Conservation (phyloP, 768 basidiomycete species). For the Boletus speciosus region DNA sequence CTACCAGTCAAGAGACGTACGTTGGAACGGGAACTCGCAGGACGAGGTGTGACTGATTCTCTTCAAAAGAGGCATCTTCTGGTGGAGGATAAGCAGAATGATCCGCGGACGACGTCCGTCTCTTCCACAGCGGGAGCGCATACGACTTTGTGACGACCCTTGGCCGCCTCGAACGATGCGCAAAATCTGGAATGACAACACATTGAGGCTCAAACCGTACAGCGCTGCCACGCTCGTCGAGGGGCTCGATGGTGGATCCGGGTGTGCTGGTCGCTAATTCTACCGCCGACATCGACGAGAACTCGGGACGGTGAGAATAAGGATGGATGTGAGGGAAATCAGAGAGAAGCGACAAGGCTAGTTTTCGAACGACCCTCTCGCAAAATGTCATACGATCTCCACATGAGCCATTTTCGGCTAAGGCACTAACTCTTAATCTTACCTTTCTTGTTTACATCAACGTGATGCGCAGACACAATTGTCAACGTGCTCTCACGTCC, state of each 20-base stretch:
- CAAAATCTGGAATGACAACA: slow-evolving; percentile 65
- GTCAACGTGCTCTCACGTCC: no score
- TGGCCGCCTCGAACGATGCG: slow-evolving; percentile 40
- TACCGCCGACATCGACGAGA: slow-evolving; percentile 13
- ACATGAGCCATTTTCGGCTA: slow-evolving; percentile 3
- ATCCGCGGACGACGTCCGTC: slow-evolving; percentile 18
- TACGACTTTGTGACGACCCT: slow-evolving; percentile 62
- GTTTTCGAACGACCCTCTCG: background rate
- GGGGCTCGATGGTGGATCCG: slow-evolving; percentile 2
- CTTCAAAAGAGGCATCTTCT: slow-evolving; percentile 23
- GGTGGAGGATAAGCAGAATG: slow-evolving; percentile 22
- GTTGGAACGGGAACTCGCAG: slow-evolving; percentile 62
- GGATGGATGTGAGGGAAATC: no score
- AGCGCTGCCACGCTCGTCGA: slow-evolving; percentile 24
- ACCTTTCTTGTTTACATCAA: slow-evolving; percentile 8
- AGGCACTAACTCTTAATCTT: slow-evolving; percentile 4
- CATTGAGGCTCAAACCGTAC: slow-evolving; percentile 76
- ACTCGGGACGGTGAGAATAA: background rate
- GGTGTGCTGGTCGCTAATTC: background rate
- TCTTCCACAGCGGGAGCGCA: slow-evolving; percentile 66
- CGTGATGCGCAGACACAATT: background rate
- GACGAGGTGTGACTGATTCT: slow-evolving; percentile 43
- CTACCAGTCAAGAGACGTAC: slow-evolving; percentile 34
- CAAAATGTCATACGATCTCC: slow-evolving; percentile 19
- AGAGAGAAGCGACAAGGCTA: background rate